Conservation (phyloP, 768 basidiomycete genomes). For the Lepiota venenata region DNA sequence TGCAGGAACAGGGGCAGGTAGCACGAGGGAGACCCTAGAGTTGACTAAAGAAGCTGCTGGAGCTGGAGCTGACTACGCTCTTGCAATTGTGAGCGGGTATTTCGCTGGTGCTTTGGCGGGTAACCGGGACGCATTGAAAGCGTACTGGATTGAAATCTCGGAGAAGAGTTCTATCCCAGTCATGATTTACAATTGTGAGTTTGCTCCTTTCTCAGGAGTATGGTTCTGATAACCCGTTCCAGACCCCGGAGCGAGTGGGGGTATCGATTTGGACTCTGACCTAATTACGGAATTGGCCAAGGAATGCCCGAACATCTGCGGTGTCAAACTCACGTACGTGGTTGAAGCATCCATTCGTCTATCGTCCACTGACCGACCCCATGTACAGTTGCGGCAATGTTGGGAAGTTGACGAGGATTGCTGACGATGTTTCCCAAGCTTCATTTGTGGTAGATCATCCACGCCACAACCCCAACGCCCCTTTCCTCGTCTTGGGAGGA, state of each 20-base stretch:
- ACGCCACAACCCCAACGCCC: conserved; percentile 59
- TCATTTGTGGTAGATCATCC: conserved; percentile 58
- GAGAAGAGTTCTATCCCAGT: conserved; percentile 83
- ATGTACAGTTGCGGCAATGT: conserved; percentile 77
- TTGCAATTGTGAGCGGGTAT: conserved; percentile 86
- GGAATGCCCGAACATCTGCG: conserved; percentile 74
- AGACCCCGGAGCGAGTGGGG: conserved; percentile 87
- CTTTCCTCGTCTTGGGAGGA: conserved; percentile 85
- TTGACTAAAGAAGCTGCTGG: conserved; percentile 73
- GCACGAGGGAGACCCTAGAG: conserved; percentile 79
- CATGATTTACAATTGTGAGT: conserved; percentile 84
- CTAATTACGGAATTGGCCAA: conserved; percentile 76
- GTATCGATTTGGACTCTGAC: conserved; percentile 91
- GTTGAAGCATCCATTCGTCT: background rate
- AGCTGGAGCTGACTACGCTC: conserved; percentile 84
- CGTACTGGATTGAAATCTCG: conserved; percentile 74
- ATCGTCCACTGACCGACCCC: conserved; percentile 9
- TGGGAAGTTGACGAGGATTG: conserved; percentile 86
- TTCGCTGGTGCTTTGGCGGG: conserved; percentile 71
- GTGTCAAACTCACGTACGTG: conserved; percentile 86
- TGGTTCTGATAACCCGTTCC: conserved; percentile 13
- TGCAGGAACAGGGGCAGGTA: conserved; percentile 79
- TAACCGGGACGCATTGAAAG: conserved; percentile 67
- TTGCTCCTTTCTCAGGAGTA: background rate
- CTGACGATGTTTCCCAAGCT: conserved; percentile 56